Percentiles rank a stretch among this genome's conserved stretches.
Conservation (phyloP, 257 asterid species). For the Thymus quinquecostatus region DNA sequence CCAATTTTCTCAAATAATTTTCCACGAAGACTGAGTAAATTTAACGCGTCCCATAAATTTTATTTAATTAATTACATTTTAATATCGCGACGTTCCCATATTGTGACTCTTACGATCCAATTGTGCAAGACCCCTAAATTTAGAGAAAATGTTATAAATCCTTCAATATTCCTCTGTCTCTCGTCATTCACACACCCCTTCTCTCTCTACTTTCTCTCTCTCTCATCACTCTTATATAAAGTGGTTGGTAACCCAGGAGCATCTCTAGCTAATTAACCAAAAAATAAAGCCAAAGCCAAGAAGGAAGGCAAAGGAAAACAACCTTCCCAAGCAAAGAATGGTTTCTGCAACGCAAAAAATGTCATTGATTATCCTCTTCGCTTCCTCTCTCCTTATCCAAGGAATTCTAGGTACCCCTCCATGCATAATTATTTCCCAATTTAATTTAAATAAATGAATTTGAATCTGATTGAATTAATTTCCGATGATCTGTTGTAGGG, state of each 20-base stretch:
- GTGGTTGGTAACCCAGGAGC: not conserved
- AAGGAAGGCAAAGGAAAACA: conserved; percentile 20
- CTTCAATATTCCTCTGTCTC: not conserved
- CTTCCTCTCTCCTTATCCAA: conserved; percentile 49
- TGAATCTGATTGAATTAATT: not conserved
- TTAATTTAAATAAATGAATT: not conserved
- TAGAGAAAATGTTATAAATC: conserved; percentile 7
- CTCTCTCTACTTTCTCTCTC: not conserved
- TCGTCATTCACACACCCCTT: not conserved
- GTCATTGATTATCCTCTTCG: conserved; percentile 49
- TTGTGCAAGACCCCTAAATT: not conserved
- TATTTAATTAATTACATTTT: too few species aligned
- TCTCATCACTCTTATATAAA: conserved; percentile 34
- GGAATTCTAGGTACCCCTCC: conserved; percentile 41
- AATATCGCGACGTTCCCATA: not conserved
- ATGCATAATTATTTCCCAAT: not conserved
- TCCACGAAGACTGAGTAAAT: not conserved
- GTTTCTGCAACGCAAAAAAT: conserved; percentile 35
- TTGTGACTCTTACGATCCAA: conserved; percentile 15
- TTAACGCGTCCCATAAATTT: conserved; percentile 22
- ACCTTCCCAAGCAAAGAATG: conserved; percentile 40
- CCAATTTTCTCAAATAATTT: not conserved
- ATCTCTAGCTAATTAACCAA: not conserved
- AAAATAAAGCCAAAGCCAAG: not conserved
- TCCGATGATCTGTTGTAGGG: conserved; percentile 33